phyloP scores from a whole-genome alignment of 768 basidiomycete genomes.

The Russula ochroleuca region DNA sequence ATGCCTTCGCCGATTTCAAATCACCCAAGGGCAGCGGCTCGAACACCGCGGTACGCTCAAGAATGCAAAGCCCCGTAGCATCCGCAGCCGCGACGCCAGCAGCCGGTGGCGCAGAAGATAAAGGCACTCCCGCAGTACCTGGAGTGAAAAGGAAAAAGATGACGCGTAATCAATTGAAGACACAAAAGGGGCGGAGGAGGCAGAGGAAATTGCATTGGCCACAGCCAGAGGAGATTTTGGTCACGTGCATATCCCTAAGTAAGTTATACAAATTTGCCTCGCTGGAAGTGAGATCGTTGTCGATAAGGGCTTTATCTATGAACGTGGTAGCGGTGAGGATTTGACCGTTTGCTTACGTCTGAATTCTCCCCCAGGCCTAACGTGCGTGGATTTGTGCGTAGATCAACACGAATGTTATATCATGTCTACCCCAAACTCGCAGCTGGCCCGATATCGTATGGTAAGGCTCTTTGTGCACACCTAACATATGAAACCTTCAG shows the following conservation, averaged over 20 bases:
- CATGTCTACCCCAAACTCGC: conserved; percentile 7
- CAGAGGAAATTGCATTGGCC: conserved; percentile 81
- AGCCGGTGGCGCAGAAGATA: conserved; percentile 72
- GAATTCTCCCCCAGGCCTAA: conserved; percentile 16
- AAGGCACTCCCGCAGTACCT: conserved; percentile 38
- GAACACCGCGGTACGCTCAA: conserved; percentile 69
- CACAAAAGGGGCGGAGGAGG: conserved; percentile 78
- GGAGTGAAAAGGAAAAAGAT: conserved; percentile 84
- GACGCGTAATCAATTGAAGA: conserved; percentile 88
- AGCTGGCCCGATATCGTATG: not conserved
- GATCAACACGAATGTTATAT: conserved; percentile 20
- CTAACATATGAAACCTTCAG: conserved; percentile 7
- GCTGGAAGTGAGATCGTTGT: conserved; percentile 22
- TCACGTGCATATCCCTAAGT: conserved; percentile 12
- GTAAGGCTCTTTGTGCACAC: conserved; percentile 14
- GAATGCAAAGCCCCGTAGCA: conserved; percentile 62
- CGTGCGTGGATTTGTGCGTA: conserved; percentile 23
- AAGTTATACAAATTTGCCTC: conserved; percentile 15
- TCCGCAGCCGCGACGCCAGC: conserved; percentile 73
- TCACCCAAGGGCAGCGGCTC: conserved; percentile 64
- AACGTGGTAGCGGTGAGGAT: conserved; percentile 25
- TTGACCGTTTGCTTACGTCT: conserved; percentile 5
- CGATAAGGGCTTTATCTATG: conserved; percentile 25
- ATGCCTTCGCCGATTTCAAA: conserved; percentile 68
- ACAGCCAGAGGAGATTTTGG: conserved; percentile 67